phyloP scores from a whole-genome alignment of 805 yeast genomes.

The Teunomyces tritomae region DNA sequence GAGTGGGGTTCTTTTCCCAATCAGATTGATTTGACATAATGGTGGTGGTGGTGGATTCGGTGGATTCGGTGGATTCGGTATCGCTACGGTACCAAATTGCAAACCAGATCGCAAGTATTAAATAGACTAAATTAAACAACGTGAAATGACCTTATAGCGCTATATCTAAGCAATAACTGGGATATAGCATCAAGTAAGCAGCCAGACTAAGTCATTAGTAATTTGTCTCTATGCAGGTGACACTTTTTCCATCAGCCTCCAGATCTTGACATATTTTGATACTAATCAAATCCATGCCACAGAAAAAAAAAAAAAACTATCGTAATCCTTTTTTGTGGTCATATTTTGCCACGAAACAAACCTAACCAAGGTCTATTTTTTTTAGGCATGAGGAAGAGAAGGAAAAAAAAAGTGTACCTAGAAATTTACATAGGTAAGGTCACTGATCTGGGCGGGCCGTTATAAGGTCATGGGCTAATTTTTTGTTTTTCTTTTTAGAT shows the following conservation, averaged over 20 bases:
- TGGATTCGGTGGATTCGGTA: not conserved
- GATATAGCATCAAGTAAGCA: not conserved
- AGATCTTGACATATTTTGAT: too few species aligned
- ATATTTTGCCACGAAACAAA: too few species aligned
- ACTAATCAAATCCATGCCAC: too few species aligned
- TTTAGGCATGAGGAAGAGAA: too few species aligned
- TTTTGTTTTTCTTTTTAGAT: not conserved
- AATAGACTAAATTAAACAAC: not conserved
- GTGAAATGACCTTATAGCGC: not conserved
- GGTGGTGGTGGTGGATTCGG: not conserved
- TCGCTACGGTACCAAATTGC: not conserved
- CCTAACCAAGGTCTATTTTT: too few species aligned
- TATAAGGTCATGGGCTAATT: not conserved
- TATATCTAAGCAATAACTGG: not conserved
- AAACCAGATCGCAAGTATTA: not conserved
- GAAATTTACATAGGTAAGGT: too few species aligned
- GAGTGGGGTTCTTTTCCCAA: slow-evolving; percentile 16
- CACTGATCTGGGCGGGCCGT: too few species aligned
- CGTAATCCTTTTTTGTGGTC: too few species aligned
- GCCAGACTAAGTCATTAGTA: not conserved
- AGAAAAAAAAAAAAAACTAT: too few species aligned
- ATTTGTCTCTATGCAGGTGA: not conserved
- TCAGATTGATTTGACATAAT: slow-evolving; percentile 2
- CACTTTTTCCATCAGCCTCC: too few species aligned
- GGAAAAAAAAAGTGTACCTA: too few species aligned